A percentile compares a stretch with the other conserved stretches of the same genome.
phyloP scores from a whole-genome alignment of 129 eudicot species.

The Tagetes erecta region DNA sequence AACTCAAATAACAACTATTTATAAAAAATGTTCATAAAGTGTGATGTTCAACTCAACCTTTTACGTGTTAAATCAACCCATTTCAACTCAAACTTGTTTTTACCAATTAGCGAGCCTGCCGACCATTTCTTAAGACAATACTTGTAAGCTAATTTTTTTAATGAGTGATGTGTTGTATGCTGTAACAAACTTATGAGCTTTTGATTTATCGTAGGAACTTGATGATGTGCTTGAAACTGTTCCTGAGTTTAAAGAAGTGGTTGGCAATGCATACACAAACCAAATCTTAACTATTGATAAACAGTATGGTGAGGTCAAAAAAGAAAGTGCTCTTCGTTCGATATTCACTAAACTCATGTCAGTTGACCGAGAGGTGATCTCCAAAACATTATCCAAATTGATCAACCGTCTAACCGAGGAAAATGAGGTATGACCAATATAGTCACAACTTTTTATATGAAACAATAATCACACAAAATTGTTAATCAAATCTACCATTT shows the following conservation, averaged over 20 bases:
- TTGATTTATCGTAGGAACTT: constrained; percentile 56
- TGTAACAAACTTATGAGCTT: constrained; percentile 15
- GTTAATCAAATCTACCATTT: not conserved
- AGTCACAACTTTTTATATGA: not conserved
- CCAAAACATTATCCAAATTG: constrained; percentile 48
- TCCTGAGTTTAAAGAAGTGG: constrained; percentile 77
- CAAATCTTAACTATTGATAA: constrained; percentile 39
- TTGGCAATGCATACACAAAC: constrained; percentile 47
- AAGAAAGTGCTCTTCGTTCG: constrained; percentile 44
- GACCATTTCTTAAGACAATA: not conserved
- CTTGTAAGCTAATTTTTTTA: not conserved
- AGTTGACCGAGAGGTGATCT: constrained; percentile 46
- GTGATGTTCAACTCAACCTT: not conserved
- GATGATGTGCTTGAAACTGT: constrained; percentile 56
- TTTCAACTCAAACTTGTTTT: not conserved
- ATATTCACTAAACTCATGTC: constrained; percentile 79
- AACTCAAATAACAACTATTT: not conserved
- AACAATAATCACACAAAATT: not conserved
- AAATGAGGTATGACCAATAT: constrained; percentile 43
- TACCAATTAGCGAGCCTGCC: not conserved
- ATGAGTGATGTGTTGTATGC: not conserved
- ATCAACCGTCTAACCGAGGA: constrained; percentile 49
- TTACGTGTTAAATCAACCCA: not conserved
- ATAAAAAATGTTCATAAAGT: not conserved
- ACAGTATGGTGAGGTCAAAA: constrained; percentile 47